These are phyloP conservation scores for Bassia scoparia DNA, from an alignment of 148 eudicot species.

Conservation along the genomic window DNA sequence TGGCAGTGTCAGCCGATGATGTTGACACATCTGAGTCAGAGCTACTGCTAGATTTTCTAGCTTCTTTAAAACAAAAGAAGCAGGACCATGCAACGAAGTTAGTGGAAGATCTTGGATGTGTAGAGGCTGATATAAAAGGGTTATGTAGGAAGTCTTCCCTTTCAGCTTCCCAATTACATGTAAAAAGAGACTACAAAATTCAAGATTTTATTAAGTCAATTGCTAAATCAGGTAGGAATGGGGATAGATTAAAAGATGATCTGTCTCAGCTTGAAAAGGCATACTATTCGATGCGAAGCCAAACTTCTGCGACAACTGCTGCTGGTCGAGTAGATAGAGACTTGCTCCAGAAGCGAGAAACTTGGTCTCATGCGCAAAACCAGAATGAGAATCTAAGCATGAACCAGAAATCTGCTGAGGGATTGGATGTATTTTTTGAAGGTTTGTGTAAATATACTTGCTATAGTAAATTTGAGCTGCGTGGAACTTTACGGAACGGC, in stretches of 20 bases:
- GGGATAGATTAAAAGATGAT: conserved; percentile 40
- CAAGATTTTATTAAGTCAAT: conserved; percentile 28
- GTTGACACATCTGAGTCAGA: conserved; percentile 55
- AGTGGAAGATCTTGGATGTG: conserved; percentile 48
- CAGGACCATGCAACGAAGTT: conserved; percentile 51
- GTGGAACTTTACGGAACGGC: conserved; percentile 56
- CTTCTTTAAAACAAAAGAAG: conserved; percentile 48
- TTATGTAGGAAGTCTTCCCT: conserved; percentile 37
- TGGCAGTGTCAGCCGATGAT: conserved; percentile 24
- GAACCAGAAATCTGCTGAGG: conserved; percentile 36
- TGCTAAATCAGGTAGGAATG: conserved; percentile 28
- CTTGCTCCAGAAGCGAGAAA: conserved; percentile 44
- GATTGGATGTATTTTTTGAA: conserved; percentile 53
- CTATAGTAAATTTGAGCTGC: conserved; percentile 61
- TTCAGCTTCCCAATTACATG: conserved; percentile 29
- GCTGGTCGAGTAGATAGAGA: conserved; percentile 37
- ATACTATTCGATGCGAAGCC: conserved; percentile 64
- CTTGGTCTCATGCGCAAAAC: conserved; percentile 16
- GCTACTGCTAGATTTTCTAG: conserved; percentile 52
- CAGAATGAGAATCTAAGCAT: conserved; percentile 22
- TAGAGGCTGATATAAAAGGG: conserved; percentile 74
- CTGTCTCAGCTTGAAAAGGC: conserved; percentile 67
- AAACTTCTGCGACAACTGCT: conserved; percentile 27
- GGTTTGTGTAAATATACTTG: conserved; percentile 75
- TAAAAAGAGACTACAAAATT: conserved; percentile 20